Evolutionary conservation across 768 basidiomycete genomes (phyloP).

Genomic region (Neoboletus magnificus): DNA sequence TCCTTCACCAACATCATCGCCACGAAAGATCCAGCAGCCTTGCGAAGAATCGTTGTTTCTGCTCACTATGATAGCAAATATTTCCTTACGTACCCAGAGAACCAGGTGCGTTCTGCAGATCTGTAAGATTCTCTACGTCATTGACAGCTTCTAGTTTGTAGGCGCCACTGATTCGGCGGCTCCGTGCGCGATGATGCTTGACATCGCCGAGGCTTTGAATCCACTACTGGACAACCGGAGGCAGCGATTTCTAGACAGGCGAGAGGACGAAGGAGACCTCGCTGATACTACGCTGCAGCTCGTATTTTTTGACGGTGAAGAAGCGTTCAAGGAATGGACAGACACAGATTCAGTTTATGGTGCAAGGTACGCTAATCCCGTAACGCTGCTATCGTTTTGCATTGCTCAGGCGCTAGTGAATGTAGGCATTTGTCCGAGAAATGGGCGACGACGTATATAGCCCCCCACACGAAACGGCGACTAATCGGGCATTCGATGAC

Average conservation of each 20-base stretch:
- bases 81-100: conserved; percentile 63
- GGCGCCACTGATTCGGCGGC: conserved; percentile 98
- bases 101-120: conserved; percentile 53
- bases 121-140: background rate
- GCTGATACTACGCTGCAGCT: conserved; percentile 86
- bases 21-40: conserved; percentile 87
- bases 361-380: conserved; percentile 56
- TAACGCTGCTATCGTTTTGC: background rate
- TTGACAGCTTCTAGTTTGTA: conserved; percentile 62
- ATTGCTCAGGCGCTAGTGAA: background rate
- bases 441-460: conserved; percentile 71
- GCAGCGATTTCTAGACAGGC: conserved; percentile 49
- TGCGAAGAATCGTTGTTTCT: conserved; percentile 77
- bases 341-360: conserved; percentile 90
- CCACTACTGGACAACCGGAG: conserved; percentile 63
- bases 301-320: conserved; percentile 97
- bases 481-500: conserved; percentile 52
- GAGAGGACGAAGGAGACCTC: conserved; percentile 71
- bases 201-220: conserved; percentile 82
- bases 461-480: conserved; percentile 58
- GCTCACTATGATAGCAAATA: conserved; percentile 96
- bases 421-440: conserved; percentile 81
- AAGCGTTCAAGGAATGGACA: conserved; percentile 91
- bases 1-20: conserved; percentile 90
- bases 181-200: conserved; percentile 90